phyloP scores from a whole-genome alignment of 148 eudicot genomes.

The Cornus suecica region DNA sequence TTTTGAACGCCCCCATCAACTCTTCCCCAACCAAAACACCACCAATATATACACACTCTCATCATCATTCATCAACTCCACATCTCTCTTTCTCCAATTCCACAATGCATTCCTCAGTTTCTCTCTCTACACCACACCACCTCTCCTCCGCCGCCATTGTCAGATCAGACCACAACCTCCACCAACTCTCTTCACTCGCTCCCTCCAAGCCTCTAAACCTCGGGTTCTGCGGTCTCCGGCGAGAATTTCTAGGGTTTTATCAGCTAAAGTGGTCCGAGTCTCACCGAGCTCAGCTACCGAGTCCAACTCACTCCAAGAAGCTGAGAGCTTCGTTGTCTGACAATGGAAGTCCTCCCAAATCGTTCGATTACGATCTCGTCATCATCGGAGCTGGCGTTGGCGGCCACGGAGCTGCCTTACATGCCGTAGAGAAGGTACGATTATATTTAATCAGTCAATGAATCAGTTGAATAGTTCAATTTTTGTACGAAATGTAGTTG shows the following conservation, averaged over 20 bases:
- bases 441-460: no score
- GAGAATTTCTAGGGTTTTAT: constrained; percentile 2
- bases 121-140: neutral
- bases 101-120: neutral
- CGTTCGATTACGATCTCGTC: constrained; percentile 34
- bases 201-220: constrained; percentile 9
- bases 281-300: neutral
- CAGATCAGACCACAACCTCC: neutral
- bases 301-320: neutral
- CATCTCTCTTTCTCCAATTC: neutral
- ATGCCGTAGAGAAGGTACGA: constrained; percentile 34
- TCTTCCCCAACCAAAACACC: neutral
- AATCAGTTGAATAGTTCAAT: no score
- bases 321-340: constrained; percentile 14
- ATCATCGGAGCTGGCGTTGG: constrained; percentile 43
- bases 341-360: constrained; percentile 19
- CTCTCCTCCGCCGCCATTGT: neutral
- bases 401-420: constrained; percentile 42
- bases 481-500: no score
- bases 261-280: constrained; percentile 1
- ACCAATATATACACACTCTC: no score
- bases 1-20: neutral
- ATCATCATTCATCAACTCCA: neutral
- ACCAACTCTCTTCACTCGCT: neutral
- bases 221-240: constrained; percentile 17